Base-by-base conservation (phyloP, 768 basidiomycete species). In the Lyophyllum semitale region DNA sequence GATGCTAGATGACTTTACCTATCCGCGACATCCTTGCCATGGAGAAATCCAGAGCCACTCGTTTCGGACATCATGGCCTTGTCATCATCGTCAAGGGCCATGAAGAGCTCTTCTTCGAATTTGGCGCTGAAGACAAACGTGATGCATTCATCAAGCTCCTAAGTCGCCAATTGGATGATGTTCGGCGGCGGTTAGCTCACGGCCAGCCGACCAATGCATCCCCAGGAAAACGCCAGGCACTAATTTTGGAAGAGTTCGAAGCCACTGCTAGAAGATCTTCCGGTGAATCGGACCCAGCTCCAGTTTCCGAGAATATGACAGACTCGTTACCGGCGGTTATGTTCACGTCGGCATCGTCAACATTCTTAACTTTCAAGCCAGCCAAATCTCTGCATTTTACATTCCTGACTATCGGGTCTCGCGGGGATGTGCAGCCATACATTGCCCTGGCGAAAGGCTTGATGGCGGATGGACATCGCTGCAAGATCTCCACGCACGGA, bases 391-490 rank as follows among this genome's bases (percentile, higher is more conserved):
- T 99, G 57, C 88, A 85, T 62, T 92, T 99, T 65, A 98, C 97
- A 0, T 94, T 96, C 73, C 73, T 98, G 58, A 98, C 96, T 1
- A 97, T 99, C 61, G 96, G 96, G 6, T 95, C 93, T 20, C 83
- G 96, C 48, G 96, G 96, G 48, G 96, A 99, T 68, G 97, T 98
- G 8, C 96, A 99, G 70, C 96, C 96, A 11, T 99, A 98, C 67
- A 98, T 99, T 63, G 88, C 97, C 1, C 79, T 99, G 8, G 91
- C 92, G 22, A 97, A 95, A 70, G 95, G 94, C 0, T 73, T 96
- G 23, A 87, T 92, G 71, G 84, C 85, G 5, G 92, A 96, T 68
- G 96, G 96, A 0, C 96, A 99, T 71, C 81, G 75, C 38, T 88
- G 87, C 54, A 86, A 85, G 60, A 98, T 99, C 58, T 96, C 97